A percentile compares a stretch with the other conserved stretches of the same genome.
Evolutionary conservation across 495 filamentous ascomycete genomes (phyloP).

Genomic region (Monascus purpureus): DNA sequence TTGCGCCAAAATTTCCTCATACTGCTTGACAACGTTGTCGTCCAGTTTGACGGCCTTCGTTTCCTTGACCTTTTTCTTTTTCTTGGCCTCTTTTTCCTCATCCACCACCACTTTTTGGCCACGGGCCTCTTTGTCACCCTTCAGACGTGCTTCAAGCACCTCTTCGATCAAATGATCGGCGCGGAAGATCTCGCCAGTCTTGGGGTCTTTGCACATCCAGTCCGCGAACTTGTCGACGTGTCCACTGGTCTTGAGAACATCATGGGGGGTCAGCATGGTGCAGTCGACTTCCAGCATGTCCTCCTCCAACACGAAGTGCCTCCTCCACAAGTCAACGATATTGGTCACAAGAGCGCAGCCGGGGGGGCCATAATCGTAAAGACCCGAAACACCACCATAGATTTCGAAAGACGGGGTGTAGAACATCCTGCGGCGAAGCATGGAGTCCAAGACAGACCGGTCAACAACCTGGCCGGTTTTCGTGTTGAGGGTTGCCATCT

Average conservation of each 20-base stretch:
- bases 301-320: slow-evolving; percentile 81
- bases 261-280: slow-evolving; percentile 71
- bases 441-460: slow-evolving; percentile 59
- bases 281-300: slow-evolving; percentile 87
- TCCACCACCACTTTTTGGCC: slow-evolving; percentile 58
- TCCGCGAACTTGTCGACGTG: slow-evolving; percentile 98
- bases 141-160: slow-evolving; percentile 69
- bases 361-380: slow-evolving; percentile 76
- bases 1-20: slow-evolving; percentile 55
- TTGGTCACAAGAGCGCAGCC: slow-evolving; percentile 70
- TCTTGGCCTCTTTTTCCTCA: slow-evolving; percentile 47
- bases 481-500: slow-evolving; percentile 55
- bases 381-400: slow-evolving; percentile 75
- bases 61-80: slow-evolving; percentile 49
- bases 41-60: slow-evolving; percentile 48
- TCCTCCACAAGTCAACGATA: slow-evolving; percentile 83
- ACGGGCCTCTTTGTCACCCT: slow-evolving; percentile 65
- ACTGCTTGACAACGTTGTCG: slow-evolving; percentile 49
- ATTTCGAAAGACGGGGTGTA: slow-evolving; percentile 92
- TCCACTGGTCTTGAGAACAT: slow-evolving; percentile 88
- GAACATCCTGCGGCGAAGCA: slow-evolving; percentile 80
- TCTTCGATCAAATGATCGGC: slow-evolving; percentile 95
- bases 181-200: slow-evolving; percentile 90
- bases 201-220: slow-evolving; percentile 99
- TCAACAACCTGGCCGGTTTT: slow-evolving; percentile 83